phyloP scores from a whole-genome alignment of 108 stramenopile species.

The Cyclotella kingstonii region DNA sequence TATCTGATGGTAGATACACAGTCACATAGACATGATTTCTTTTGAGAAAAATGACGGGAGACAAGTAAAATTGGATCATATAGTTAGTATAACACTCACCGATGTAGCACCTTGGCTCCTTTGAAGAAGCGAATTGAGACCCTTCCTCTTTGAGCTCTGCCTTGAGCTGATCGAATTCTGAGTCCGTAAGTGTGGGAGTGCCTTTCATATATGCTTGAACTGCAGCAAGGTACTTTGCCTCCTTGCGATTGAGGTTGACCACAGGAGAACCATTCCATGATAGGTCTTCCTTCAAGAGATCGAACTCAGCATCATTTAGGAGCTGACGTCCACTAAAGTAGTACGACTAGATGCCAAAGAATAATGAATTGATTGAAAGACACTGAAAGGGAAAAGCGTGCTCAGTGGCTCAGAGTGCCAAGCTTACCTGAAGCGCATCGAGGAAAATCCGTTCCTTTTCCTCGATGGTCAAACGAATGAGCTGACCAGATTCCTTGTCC shows the following conservation, averaged over 20 bases:
- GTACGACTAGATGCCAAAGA: conserved; percentile 55
- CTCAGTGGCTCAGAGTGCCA: neutral
- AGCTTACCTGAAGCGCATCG: conserved; percentile 86
- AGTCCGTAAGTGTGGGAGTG: conserved; percentile 72
- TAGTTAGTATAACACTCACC: conserved; percentile 27
- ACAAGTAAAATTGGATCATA: neutral
- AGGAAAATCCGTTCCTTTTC: conserved; percentile 95
- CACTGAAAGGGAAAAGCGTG: neutral
- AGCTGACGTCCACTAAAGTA: conserved; percentile 85
- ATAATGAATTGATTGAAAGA: neutral
- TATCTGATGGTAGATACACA: conserved; percentile 40
- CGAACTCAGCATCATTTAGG: conserved; percentile 87
- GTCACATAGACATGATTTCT: too few relatives aligned
- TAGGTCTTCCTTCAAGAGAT: conserved; percentile 92
- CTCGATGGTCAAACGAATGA: conserved; percentile 73
- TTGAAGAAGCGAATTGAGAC: conserved; percentile 82
- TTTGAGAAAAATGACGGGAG: neutral
- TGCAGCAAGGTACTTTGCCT: conserved; percentile 83
- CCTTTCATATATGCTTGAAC: conserved; percentile 90
- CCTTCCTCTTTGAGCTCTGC: conserved; percentile 77
- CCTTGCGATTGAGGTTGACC: conserved; percentile 85
- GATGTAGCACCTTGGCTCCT: conserved; percentile 94
- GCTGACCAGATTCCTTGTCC: conserved; percentile 64
- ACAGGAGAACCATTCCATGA: conserved; percentile 82
- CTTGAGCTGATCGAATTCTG: conserved; percentile 88